Percentiles rank a stretch among this genome's conserved stretches.
Evolutionary conservation across 2,329 filamentous ascomycete species (phyloP).

Genomic region (Penicillium sclerotigenum): DNA sequence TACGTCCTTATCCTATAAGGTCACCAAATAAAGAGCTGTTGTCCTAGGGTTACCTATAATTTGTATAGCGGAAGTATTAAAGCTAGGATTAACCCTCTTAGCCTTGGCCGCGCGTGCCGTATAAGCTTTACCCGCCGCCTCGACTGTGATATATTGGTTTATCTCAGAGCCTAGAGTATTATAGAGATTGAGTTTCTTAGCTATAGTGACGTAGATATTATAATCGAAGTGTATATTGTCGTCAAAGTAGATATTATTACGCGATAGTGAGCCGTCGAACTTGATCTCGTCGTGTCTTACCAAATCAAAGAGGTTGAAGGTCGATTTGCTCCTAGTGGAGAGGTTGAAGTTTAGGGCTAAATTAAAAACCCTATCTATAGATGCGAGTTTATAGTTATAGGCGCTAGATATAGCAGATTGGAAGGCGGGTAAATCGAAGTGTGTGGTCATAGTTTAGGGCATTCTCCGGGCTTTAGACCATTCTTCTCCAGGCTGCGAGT

Average conservation of each 20-base stretch:
- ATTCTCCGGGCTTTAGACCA: neutral
- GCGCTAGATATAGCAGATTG: neutral
- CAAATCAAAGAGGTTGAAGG: neutral
- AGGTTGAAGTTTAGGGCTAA: neutral
- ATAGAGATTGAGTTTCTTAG: neutral
- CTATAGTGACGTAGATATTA: neutral
- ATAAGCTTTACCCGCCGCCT: neutral
- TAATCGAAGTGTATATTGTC: conserved; percentile 2
- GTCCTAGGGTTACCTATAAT: neutral
- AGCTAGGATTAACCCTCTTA: neutral
- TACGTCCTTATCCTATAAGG: neutral
- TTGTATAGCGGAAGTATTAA: neutral
- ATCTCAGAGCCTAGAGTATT: neutral
- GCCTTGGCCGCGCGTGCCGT: neutral
- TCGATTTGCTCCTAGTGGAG: neutral
- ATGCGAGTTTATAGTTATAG: neutral
- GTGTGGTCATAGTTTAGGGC: neutral
- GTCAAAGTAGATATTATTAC: conserved; percentile 2
- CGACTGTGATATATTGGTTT: neutral
- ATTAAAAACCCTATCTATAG: neutral
- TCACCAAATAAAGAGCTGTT: neutral
- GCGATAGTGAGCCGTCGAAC: neutral
- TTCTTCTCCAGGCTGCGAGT: neutral
- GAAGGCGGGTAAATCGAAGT: neutral
- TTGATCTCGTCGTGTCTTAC: neutral